Evolutionary conservation across 2,329 filamentous ascomycete species (phyloP).

Genomic region (Trichoderma sp.): DNA sequence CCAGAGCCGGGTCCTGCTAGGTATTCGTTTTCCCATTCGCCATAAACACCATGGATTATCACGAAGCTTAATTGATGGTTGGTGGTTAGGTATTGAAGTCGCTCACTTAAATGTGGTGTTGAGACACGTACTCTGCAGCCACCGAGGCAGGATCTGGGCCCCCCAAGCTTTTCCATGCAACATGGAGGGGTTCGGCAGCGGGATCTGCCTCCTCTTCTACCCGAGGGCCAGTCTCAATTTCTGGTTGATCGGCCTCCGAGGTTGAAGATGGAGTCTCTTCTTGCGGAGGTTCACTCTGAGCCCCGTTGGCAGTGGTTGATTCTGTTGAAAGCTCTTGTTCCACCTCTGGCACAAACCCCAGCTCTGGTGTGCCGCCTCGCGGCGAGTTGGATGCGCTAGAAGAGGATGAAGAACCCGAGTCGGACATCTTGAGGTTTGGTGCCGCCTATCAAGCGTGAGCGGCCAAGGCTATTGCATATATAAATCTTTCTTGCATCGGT

Average conservation of each 20-base stretch:
- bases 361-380: constrained; percentile 7
- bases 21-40: background rate
- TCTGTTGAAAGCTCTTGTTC: background rate
- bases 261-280: background rate
- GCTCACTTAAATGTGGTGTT: background rate
- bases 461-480: background rate
- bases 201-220: constrained; percentile 1
- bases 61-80: constrained; percentile 5
- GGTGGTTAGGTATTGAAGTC: background rate
- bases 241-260: background rate
- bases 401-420: constrained; percentile 15
- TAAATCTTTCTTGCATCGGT: background rate
- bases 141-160: background rate
- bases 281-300: background rate
- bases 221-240: background rate
- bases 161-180: background rate
- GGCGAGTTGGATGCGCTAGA: constrained; percentile 8
- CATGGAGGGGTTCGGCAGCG: constrained; percentile 17
- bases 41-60: constrained; percentile 16
- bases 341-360: background rate
- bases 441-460: background rate
- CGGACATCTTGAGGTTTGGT: constrained; percentile 3
- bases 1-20: constrained; percentile 12
- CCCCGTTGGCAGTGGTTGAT: background rate
- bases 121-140: constrained; percentile 13